Percentiles rank a stretch among this genome's conserved stretches.
Conservation (phyloP, 495 filamentous ascomycete species). For the Pyrenula aspistea region DNA sequence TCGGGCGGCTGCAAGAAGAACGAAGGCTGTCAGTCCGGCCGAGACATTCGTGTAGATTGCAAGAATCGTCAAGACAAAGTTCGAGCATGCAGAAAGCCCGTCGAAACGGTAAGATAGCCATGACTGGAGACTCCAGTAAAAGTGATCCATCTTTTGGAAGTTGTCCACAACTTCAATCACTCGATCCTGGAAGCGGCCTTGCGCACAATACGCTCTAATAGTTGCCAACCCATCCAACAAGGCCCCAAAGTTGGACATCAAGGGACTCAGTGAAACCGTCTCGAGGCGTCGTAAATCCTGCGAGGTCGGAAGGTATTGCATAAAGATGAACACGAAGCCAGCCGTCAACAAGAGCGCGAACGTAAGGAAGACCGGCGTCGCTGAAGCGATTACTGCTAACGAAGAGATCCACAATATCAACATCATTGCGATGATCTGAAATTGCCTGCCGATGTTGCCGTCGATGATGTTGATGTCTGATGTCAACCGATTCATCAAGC, state of each 20-base stretch:
- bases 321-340: constrained; percentile 55
- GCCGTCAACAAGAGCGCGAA: constrained; percentile 52
- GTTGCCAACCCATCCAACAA: constrained; percentile 69
- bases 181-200: constrained; percentile 60
- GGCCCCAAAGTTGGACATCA: constrained; percentile 78
- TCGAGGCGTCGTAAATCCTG: constrained; percentile 72
- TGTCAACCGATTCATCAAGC: constrained; percentile 78
- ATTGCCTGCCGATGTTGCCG: constrained; percentile 59
- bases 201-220: constrained; percentile 61
- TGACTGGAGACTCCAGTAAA: constrained; percentile 76
- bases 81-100: constrained; percentile 53
- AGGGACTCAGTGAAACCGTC: constrained; percentile 69
- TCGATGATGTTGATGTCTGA: constrained; percentile 77
- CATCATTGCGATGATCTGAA: constrained; percentile 51
- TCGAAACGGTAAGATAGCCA: constrained; percentile 77
- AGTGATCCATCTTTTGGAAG: constrained; percentile 88
- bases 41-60: constrained; percentile 58
- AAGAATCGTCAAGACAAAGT: constrained; percentile 55
- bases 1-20: constrained; percentile 47
- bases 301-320: constrained; percentile 66
- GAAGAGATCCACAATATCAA: constrained; percentile 59
- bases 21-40: constrained; percentile 65
- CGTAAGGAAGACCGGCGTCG: constrained; percentile 61
- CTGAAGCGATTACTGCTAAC: constrained; percentile 59
- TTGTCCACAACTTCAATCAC: constrained; percentile 66